Percentiles rank a stretch among this genome's conserved stretches.
Evolutionary conservation across 225 moss, liverwort and hornwort species (phyloP).

Genomic region (Sphagnum contortum): DNA sequence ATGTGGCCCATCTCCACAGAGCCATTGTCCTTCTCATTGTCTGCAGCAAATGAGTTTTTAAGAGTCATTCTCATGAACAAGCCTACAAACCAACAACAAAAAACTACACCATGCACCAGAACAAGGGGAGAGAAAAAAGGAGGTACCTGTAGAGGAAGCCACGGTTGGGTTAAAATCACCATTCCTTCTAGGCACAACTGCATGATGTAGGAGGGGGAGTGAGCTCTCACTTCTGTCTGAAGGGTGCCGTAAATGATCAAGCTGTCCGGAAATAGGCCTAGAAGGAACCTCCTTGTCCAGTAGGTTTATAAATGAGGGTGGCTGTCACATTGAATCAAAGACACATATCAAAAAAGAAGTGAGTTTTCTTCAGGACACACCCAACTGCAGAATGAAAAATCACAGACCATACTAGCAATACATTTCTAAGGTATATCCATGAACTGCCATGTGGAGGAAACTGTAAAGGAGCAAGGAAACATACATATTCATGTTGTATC

Average conservation of each 20-base stretch:
- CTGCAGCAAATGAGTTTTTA: constrained; percentile 21
- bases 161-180: constrained; percentile 27
- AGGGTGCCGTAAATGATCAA: constrained; percentile 18
- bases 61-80: not conserved
- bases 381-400: too few species aligned
- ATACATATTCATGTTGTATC: constrained; percentile 20
- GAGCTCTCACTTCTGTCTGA: constrained; percentile 20
- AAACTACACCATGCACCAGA: too few species aligned
- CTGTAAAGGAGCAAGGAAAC: not conserved
- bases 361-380: too few species aligned
- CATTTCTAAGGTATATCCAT: too few species aligned
- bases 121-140: not conserved
- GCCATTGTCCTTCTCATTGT: constrained; percentile 46
- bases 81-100: too few species aligned
- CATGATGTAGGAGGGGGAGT: constrained; percentile 32
- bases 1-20: constrained; percentile 26
- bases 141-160: constrained; percentile 26
- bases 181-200: constrained; percentile 17
- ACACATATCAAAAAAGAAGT: not conserved
- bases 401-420: too few species aligned
- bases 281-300: constrained; percentile 41
- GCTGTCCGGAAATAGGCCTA: constrained; percentile 15
- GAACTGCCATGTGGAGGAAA: too few species aligned
- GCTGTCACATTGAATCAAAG: not conserved
- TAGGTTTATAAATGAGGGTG: constrained; percentile 25